phyloP scores from a whole-genome alignment of 257 asterid genomes.

The Scutellaria baicalensis region DNA sequence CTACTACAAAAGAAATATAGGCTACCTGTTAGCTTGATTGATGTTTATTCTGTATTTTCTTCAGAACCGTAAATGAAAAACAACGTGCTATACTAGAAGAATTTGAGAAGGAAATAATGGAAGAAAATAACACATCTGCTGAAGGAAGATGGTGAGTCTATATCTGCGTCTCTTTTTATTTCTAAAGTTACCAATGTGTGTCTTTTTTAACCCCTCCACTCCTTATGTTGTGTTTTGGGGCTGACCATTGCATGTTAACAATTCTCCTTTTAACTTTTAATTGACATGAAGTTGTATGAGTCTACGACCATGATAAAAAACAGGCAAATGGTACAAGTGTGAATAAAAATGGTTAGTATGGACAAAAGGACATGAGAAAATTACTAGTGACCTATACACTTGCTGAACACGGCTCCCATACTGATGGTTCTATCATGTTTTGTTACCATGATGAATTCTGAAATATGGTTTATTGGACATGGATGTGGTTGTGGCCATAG shows the following conservation, averaged over 20 bases:
- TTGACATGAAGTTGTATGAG: background rate
- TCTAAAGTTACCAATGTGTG: background rate
- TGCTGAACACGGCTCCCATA: no score
- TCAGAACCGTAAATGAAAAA: conserved; percentile 53
- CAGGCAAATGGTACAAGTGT: background rate
- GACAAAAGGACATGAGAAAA: no score
- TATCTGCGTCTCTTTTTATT: conserved; percentile 4
- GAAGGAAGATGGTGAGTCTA: conserved; percentile 59
- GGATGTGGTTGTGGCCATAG: no score
- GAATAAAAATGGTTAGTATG: no score
- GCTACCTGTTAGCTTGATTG: background rate
- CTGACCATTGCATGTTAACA: background rate
- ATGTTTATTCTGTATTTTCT: background rate
- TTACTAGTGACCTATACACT: no score
- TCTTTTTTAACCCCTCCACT: background rate
- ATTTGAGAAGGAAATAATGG: conserved; percentile 64
- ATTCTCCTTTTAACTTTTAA: background rate
- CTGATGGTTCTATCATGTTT: no score
- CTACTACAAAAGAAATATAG: conserved; percentile 2
- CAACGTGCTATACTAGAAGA: conserved; percentile 84
- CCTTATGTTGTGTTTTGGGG: background rate
- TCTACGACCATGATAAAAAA: background rate
- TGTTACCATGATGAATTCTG: no score
- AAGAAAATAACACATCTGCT: conserved; percentile 26
- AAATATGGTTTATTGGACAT: no score